Evolutionary conservation across 371 early-diverging fungal species (phyloP).

Genomic region (Umbelopsis sp.): DNA sequence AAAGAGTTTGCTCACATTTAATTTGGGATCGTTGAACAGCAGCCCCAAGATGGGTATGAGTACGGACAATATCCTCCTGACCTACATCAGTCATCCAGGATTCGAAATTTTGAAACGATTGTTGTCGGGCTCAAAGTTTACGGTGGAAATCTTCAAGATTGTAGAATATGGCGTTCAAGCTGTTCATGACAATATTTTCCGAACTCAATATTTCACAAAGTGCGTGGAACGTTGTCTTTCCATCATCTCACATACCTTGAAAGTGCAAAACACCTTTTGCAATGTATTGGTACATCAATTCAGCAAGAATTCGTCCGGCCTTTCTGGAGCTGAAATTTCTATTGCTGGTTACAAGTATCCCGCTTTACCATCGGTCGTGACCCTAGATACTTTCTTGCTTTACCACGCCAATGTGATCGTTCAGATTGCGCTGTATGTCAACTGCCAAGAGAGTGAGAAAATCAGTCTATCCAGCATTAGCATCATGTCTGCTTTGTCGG

Average conservation of each 20-base stretch:
- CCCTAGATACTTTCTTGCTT: conserved; percentile 80
- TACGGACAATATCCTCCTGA: conserved; percentile 23
- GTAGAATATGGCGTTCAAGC: conserved; percentile 62
- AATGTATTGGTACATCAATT: conserved; percentile 69
- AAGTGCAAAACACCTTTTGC: conserved; percentile 70
- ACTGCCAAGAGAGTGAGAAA: conserved; percentile 62
- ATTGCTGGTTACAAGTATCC: conserved; percentile 33
- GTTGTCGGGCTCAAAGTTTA: conserved; percentile 76
- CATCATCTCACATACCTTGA: conserved; percentile 67
- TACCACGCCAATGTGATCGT: conserved; percentile 68
- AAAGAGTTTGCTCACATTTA: conserved; percentile 77
- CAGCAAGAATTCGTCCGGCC: conserved; percentile 29
- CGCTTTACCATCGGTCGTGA: conserved; percentile 57
- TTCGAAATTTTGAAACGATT: conserved; percentile 81
- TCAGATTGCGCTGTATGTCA: conserved; percentile 72
- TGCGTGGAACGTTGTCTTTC: conserved; percentile 62
- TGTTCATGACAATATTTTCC: conserved; percentile 42
- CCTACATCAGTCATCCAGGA: conserved; percentile 74
- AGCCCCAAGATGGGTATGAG: conserved; percentile 24
- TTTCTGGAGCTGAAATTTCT: conserved; percentile 33
- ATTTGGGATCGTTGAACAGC: conserved; percentile 52
- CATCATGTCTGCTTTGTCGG: conserved; percentile 72
- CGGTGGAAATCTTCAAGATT: conserved; percentile 69
- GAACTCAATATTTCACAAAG: conserved; percentile 28
- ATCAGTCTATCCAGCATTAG: conserved; percentile 77